Evolutionary conservation across 768 basidiomycete species (phyloP), one percentile per base, ranked within the genome.

Genomic region (Pisolithus albus): DNA sequence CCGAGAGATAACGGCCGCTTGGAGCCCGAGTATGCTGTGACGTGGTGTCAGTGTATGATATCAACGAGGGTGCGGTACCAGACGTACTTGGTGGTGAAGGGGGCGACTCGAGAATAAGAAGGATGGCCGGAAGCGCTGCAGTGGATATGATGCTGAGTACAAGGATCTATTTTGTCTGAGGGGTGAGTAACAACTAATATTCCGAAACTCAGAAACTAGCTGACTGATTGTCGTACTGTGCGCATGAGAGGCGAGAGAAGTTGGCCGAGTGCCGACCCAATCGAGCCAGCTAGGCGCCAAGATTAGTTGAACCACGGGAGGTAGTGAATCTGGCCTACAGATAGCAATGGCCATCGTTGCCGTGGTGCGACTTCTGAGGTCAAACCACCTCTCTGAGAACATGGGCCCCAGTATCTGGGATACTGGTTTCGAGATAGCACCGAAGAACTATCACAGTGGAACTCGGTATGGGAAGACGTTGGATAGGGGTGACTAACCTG

Each of bases 361-460:
- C 0, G 86, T 88, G 11, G 84, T 88, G 39, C 88, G 72, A 30
- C 81, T 79, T 52, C 77, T 71, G 39, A 87, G 62, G 56, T 83
- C 79, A 60, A 89, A 90, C 87, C 87, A 90, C 15, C 72, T 75
- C 61, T 90, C 84, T 0, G 86, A 88, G 64, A 83, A 90, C 50
- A 78, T 81, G 5, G 87, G 84, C 2, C 82, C 83, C 13, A 88
- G 64, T 21, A 88, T 75, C 66, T 86, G 85, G 63, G 78, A 88
- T 9, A 84, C 74, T 5, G 85, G 79, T 57, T 85, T 83, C 1
- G 84, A 72, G 47, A 86, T 65, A 4, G 79, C 77, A 4, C 76
- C 71, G 32, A 87, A 73, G 16, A 83, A 55, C 84, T 86, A 49
- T 7, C 7, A 18, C 7, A 19, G 7, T 7, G 10, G 30, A 15